Evolutionary conservation across 2,329 filamentous ascomycete species (phyloP).

Genomic region (Metarhizium anisopliae): DNA sequence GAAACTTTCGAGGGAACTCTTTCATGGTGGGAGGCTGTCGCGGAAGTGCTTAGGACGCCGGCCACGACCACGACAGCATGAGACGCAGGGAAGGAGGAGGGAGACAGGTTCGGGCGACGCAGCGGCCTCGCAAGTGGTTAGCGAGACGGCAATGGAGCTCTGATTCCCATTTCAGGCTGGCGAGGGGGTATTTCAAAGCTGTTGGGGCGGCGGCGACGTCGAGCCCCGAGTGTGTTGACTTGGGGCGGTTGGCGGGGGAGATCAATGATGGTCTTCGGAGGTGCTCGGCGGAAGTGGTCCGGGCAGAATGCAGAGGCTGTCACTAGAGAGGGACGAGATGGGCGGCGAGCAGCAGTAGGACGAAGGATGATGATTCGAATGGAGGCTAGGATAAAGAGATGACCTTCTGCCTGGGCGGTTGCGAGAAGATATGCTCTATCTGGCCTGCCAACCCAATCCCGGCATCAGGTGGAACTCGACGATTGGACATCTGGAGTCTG

Average conservation of each 20-base stretch:
- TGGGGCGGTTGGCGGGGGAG: background rate
- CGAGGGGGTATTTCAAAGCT: background rate
- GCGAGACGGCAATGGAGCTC: constrained; percentile 20
- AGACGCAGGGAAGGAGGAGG: background rate
- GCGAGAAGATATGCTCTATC: too few species aligned
- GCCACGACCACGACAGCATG: background rate
- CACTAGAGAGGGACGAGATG: too few species aligned
- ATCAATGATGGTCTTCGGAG: too few species aligned
- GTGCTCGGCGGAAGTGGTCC: too few species aligned
- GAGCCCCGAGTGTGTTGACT: background rate
- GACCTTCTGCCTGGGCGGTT: too few species aligned
- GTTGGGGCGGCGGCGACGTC: constrained; percentile 2
- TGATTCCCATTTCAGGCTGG: constrained; percentile 21
- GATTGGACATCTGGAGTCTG: too few species aligned
- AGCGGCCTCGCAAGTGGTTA: constrained; percentile 19
- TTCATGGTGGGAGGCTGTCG: constrained; percentile 34
- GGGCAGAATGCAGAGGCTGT: too few species aligned
- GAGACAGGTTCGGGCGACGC: constrained; percentile 5
- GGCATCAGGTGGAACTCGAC: too few species aligned
- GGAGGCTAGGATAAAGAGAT: too few species aligned
- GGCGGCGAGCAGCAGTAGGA: too few species aligned
- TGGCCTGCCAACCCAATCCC: too few species aligned
- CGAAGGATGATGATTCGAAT: too few species aligned
- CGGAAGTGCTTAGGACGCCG: background rate
- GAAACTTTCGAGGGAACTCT: constrained; percentile 53